These are phyloP conservation scores for Mortierella alpina DNA, from an alignment of 192 early-diverging fungal genomes.

Conservation along the genomic window DNA sequence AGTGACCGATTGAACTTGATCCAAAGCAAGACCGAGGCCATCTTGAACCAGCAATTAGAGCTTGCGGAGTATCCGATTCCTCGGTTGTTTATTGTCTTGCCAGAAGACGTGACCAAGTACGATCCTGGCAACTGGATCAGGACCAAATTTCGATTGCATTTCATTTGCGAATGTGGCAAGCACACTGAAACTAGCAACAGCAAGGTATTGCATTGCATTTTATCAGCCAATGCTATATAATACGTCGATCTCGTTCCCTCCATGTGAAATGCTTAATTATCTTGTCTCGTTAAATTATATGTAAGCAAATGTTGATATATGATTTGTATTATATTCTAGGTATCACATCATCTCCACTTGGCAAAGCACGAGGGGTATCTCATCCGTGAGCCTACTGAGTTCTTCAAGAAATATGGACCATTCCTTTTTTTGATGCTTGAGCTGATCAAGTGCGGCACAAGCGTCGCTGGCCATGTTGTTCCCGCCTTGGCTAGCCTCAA, in stretches of 20 bases:
- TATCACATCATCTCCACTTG: conserved; percentile 2
- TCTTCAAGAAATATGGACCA: conserved; percentile 7
- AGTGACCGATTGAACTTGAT: conserved; percentile 5
- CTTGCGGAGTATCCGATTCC: conserved; percentile 11
- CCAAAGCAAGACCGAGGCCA: conserved; percentile 16
- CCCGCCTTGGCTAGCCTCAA: not conserved
- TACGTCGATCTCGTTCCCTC: too few species aligned
- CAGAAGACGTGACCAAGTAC: not conserved
- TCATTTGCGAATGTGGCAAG: conserved; percentile 4
- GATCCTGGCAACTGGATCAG: not conserved
- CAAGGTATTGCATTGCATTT: too few species aligned
- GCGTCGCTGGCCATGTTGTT: not conserved
- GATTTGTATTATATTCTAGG: too few species aligned
- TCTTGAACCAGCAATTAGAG: conserved; percentile 6
- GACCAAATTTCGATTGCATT: not conserved
- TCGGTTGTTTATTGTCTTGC: conserved; percentile 16
- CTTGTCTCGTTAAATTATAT: too few species aligned
- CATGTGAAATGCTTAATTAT: too few species aligned
- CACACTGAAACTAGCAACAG: not conserved
- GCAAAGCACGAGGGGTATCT: conserved; percentile 4
- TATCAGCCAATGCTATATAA: too few species aligned
- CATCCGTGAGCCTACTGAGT: conserved; percentile 5
- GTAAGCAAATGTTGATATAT: too few species aligned
- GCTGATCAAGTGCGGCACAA: not conserved
- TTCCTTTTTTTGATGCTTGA: conserved; percentile 1